Evolutionary conservation across 1,284 basidiomycete genomes (phyloP).

Genomic region (Heterobasidion irregulare): DNA sequence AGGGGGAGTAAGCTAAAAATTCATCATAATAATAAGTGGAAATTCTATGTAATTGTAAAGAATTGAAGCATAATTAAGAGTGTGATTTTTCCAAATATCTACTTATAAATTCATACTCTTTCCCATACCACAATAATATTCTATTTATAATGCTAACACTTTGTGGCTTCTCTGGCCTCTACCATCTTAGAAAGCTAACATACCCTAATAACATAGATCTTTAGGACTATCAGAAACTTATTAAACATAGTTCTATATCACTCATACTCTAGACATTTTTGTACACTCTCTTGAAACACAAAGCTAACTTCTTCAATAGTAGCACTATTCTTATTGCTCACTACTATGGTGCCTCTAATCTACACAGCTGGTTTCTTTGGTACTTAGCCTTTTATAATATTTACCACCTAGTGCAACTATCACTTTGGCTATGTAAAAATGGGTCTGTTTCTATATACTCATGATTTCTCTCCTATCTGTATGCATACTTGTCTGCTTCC

Average conservation of each 20-base stretch:
- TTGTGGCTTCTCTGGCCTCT: slow-evolving; percentile 22
- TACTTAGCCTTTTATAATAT: no score
- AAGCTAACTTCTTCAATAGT: slow-evolving; percentile 22
- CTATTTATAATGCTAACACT: slow-evolving; percentile 20
- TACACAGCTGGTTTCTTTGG: no score
- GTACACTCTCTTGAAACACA: slow-evolving; percentile 22
- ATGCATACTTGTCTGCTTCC: slow-evolving; percentile 4
- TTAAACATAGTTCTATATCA: slow-evolving; percentile 5
- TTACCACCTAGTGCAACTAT: no score
- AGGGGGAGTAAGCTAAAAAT: no score
- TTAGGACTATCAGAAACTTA: slow-evolving; percentile 15
- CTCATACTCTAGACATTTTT: slow-evolving; percentile 4
- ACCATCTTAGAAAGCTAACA: slow-evolving; percentile 23
- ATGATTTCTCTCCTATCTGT: no score
- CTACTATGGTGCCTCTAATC: not conserved
- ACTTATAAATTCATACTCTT: not conserved
- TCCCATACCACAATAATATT: slow-evolving; percentile 18
- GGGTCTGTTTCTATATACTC: no score
- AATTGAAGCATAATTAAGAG: no score
- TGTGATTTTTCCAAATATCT: no score
- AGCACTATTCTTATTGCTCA: slow-evolving; percentile 16
- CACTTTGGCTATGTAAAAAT: no score
- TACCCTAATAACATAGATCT: slow-evolving; percentile 12
- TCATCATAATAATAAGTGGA: no score
- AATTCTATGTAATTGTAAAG: no score